A percentile compares a stretch with the other conserved stretches of the same genome.
These are phyloP conservation scores for Phaeoacremonium minimum DNA, from an alignment of 2,329 filamentous ascomycete genomes.

Conservation along the genomic window DNA sequence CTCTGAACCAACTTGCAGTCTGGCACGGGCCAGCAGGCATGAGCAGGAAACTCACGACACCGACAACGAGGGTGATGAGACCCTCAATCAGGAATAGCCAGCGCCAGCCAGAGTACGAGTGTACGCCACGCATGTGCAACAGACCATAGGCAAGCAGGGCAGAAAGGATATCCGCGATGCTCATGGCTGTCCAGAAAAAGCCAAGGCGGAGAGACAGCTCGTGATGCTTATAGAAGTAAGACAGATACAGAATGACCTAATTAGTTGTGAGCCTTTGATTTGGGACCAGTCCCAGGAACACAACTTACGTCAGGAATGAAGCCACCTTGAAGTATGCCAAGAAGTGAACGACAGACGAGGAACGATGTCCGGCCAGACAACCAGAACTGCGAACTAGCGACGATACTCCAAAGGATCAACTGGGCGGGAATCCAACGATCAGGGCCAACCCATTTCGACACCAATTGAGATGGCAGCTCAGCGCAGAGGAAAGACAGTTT, in stretches of 20 bases:
- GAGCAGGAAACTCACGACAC: slow-evolving; percentile 46
- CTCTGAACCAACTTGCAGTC: slow-evolving; percentile 48
- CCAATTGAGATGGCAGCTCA: slow-evolving; percentile 57
- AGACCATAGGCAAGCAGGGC: slow-evolving; percentile 32
- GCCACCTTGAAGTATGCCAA: slow-evolving; percentile 38
- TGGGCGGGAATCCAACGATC: slow-evolving; percentile 58
- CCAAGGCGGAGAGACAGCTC: slow-evolving; percentile 32
- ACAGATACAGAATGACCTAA: slow-evolving; percentile 33
- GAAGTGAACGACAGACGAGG: slow-evolving; percentile 28
- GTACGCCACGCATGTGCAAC: slow-evolving; percentile 32
- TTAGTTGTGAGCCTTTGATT: not conserved
- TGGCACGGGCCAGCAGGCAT: slow-evolving; percentile 50
- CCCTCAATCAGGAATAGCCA: slow-evolving; percentile 55
- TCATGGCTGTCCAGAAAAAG: slow-evolving; percentile 37
- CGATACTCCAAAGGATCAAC: slow-evolving; percentile 51
- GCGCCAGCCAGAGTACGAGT: slow-evolving; percentile 31
- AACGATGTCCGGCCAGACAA: slow-evolving; percentile 31
- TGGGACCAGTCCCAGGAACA: not conserved
- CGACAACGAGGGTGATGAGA: slow-evolving; percentile 38
- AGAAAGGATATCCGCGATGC: slow-evolving; percentile 31
- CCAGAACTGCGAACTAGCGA: slow-evolving; percentile 43
- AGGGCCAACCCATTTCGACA: slow-evolving; percentile 53
- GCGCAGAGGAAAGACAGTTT: slow-evolving; percentile 45
- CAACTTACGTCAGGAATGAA: slow-evolving; percentile 37
- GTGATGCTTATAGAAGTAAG: slow-evolving; percentile 37